Evolutionary conservation across 1,284 basidiomycete genomes (phyloP), one percentile per base, ranked within the genome.

Genomic region (Moesziomyces sp.): DNA sequence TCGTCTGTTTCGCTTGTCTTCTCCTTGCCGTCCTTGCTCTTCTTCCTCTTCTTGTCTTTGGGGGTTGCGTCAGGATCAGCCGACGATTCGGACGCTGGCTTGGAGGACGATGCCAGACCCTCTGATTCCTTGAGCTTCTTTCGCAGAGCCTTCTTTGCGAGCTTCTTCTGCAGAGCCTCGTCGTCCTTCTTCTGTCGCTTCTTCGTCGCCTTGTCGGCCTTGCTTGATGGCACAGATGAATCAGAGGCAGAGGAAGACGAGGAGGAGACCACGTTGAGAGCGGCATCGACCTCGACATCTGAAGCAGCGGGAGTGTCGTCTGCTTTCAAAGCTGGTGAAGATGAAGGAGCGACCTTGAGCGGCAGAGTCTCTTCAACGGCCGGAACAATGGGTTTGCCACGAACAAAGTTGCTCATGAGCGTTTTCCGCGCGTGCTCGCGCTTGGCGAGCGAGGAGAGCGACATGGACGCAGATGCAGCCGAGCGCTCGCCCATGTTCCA

Each of bases 401-500:
- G 71, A 3, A 80, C 66, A 53, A 83, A 83, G 26, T 69, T 70
- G 63, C 74, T 77, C 81, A 83, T 82, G 48, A 83, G 71, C 40
- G 68, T 68, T 28, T 76, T 80, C 1, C 79, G 48, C 0, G 81
- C 81, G 48, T 82, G 78, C 38, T 83, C 81, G 3, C 80, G 57
- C 56, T 81, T 81, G 2, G 81, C 81, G 5, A 76, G 50, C 0
- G 77, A 70, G 23, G 74, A 70, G 1, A 83, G 65, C 5, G 82
- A 80, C 57, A 78, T 59, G 28, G 52, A 62, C 4, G 66, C 40
- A 10, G 57, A 52, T 10, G 24, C 54, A 18, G 59, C 48, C 8
- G 53, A 64, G n/a, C 66, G 57, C 48, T 64, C 51, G 53, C 65
- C 48, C 64, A 61, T 71, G 59, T 46, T 55, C 63, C 62, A 58